phyloP scores from a whole-genome alignment of 306 rosid genomes.

The Trifolium fragiferum region DNA sequence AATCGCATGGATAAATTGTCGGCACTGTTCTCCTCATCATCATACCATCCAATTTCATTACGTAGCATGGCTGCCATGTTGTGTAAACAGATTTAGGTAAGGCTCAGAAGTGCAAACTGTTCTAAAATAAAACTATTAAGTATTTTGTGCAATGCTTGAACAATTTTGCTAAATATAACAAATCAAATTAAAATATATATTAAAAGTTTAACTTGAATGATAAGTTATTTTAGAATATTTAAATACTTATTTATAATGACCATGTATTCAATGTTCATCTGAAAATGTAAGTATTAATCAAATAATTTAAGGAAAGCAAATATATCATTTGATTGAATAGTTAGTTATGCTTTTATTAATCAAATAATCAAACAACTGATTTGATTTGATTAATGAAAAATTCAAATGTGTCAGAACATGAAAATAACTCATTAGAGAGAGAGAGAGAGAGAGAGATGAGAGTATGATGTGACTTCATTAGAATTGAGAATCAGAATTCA shows the following conservation, averaged over 20 bases:
- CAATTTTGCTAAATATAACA: slow-evolving; percentile 6
- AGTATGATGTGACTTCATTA: neutral
- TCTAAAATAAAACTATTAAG: slow-evolving; percentile 10
- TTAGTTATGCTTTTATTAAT: neutral
- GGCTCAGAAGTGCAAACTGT: slow-evolving; percentile 20
- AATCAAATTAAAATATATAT: slow-evolving; percentile 2
- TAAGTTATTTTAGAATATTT: neutral
- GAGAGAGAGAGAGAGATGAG: neutral
- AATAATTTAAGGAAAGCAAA: slow-evolving; percentile 10
- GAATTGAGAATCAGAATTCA: slow-evolving; percentile 1
- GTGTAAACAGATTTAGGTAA: slow-evolving; percentile 47
- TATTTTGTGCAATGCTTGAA: neutral
- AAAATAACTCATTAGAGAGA: neutral
- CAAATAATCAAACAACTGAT: neutral
- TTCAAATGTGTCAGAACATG: slow-evolving; percentile 3
- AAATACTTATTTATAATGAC: neutral
- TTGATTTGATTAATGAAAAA: neutral
- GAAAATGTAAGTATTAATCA: neutral
- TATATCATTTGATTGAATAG: neutral
- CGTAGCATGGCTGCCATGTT: slow-evolving; percentile 91
- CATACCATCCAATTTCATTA: slow-evolving; percentile 98
- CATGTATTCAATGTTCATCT: neutral
- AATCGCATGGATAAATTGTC: slow-evolving; percentile 98
- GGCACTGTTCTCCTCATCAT: slow-evolving; percentile 95
- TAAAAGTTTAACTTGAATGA: slow-evolving; percentile 1